These are phyloP conservation scores for Exsudoporus frostii DNA, from an alignment of 768 basidiomycete genomes.

Conservation along the genomic window DNA sequence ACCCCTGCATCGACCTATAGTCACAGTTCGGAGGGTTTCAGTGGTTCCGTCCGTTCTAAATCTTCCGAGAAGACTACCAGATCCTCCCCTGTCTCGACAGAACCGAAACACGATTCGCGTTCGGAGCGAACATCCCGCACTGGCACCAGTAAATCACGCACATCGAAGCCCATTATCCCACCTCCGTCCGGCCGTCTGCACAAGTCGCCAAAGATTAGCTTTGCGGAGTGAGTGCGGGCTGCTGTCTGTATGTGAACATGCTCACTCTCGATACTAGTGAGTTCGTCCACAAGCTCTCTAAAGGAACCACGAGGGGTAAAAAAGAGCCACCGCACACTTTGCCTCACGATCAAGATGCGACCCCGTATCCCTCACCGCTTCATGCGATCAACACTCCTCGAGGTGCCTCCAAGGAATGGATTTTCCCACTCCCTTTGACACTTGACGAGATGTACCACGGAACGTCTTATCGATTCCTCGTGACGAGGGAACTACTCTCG, in stretches of 20 bases:
- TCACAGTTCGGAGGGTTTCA: slow-evolving; percentile 10
- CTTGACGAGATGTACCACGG: slow-evolving; percentile 63
- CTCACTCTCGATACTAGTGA: slow-evolving; percentile 23
- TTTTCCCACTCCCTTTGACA: slow-evolving; percentile 58
- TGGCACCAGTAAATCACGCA: slow-evolving; percentile 12
- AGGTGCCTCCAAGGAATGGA: slow-evolving; percentile 55
- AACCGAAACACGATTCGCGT: slow-evolving; percentile 6
- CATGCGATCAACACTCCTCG: slow-evolving; percentile 37
- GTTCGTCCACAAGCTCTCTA: slow-evolving; percentile 29
- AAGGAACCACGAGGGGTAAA: slow-evolving; percentile 5
- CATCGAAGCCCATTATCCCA: slow-evolving; percentile 29
- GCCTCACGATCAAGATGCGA: slow-evolving; percentile 14
- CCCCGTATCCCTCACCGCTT: slow-evolving; percentile 37
- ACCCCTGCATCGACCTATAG: slow-evolving; percentile 9
- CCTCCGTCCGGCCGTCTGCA: slow-evolving; percentile 23
- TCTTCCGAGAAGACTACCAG: slow-evolving; percentile 12
- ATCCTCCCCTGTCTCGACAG: neutral
- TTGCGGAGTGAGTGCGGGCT: slow-evolving; percentile 27
- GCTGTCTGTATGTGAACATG: neutral
- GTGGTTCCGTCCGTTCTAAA: slow-evolving; percentile 10
- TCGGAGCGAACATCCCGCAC: slow-evolving; percentile 12
- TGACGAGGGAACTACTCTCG: slow-evolving; percentile 53
- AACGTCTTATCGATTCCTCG: slow-evolving; percentile 52
- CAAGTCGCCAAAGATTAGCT: slow-evolving; percentile 21
- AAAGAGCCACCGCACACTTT: slow-evolving; percentile 2